A percentile compares a stretch with the other conserved stretches of the same genome.
These are phyloP conservation scores for Luffa acutangula DNA, from an alignment of 306 rosid genomes.

Conservation along the genomic window DNA sequence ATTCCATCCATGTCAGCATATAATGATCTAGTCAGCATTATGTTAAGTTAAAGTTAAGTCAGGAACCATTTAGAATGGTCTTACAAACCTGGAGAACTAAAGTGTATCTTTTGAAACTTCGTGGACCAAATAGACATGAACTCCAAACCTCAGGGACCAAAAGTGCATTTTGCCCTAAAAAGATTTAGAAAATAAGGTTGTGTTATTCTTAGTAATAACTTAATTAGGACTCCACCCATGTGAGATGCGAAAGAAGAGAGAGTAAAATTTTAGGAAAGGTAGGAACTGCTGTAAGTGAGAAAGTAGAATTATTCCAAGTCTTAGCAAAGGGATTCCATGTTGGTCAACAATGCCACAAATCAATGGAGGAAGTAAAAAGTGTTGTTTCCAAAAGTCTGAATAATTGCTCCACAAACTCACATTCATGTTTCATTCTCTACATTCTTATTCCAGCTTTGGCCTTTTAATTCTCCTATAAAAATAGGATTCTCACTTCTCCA, in stretches of 20 bases:
- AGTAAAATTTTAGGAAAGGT: neutral
- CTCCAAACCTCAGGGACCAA: no score
- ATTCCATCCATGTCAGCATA: no score
- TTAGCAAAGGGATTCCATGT: neutral
- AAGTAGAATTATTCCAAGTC: neutral
- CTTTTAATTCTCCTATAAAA: neutral
- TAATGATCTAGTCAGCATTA: no score
- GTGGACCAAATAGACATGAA: no score
- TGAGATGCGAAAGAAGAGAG: neutral
- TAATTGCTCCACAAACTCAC: neutral
- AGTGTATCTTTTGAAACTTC: no score
- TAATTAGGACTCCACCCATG: neutral
- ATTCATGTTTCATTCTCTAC: neutral
- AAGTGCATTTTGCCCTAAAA: no score
- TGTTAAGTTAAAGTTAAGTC: no score
- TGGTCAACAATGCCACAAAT: neutral
- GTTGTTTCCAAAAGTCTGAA: neutral
- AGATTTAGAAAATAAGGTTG: no score
- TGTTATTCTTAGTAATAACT: no score
- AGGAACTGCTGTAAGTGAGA: neutral
- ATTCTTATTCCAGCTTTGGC: neutral
- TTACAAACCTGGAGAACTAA: no score
- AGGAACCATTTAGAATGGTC: no score
- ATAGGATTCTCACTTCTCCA: neutral
- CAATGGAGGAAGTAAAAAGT: slow-evolving; percentile 5